Conservation (phyloP, 2,329 filamentous ascomycete species). For the Plenodomus biglobosus region DNA sequence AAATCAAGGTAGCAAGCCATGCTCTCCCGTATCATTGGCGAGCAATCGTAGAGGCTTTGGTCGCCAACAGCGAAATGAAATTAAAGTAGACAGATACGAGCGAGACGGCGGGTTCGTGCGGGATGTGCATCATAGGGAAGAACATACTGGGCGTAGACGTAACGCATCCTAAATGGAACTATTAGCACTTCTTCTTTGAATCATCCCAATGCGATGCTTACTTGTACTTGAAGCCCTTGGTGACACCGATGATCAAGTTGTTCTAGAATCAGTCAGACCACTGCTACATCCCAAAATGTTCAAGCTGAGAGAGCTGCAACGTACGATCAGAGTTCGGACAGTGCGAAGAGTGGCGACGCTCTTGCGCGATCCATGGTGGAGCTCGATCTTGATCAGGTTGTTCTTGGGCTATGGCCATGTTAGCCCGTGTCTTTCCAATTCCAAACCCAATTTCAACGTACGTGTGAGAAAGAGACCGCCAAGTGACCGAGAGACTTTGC, state of each 20-base stretch:
- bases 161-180: conserved; percentile 70
- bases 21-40: no score
- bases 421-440: conserved; percentile 14
- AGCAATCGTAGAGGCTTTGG: no score
- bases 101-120: not conserved
- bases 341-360: conserved; percentile 97
- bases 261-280: conserved; percentile 51
- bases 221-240: conserved; percentile 99
- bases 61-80: no score
- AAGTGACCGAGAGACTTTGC: conserved; percentile 95
- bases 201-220: conserved; percentile 3
- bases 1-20: not conserved
- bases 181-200: conserved; percentile 10
- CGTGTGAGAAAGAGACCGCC: conserved; percentile 88
- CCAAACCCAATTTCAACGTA: conserved; percentile 19
- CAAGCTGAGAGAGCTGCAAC: conserved; percentile 12
- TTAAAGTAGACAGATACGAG: not conserved
- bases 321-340: conserved; percentile 85
- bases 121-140: conserved; percentile 1
- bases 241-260: conserved; percentile 98
- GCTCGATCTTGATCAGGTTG: conserved; percentile 90
- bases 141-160: conserved; percentile 87
- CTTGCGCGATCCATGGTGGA: conserved; percentile 98
- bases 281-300: not conserved
- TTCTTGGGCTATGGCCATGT: conserved; percentile 61